These are phyloP conservation scores for Scortechinia acanthostroma DNA, from an alignment of 2,329 filamentous ascomycete genomes.

Conservation along the genomic window DNA sequence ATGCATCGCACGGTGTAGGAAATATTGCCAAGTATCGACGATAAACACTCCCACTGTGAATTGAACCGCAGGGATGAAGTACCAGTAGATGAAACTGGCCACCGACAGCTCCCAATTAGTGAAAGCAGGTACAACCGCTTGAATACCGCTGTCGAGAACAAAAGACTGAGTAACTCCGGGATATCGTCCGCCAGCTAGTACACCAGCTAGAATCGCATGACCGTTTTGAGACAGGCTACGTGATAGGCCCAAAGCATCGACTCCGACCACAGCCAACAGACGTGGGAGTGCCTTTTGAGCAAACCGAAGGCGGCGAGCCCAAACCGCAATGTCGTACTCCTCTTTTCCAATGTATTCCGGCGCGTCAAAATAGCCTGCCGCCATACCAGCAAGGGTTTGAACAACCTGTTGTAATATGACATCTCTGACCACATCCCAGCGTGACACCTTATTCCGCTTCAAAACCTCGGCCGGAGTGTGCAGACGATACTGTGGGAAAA, in stretches of 20 bases:
- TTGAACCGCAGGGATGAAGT: slow-evolving; percentile 47
- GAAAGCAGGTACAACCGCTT: background rate
- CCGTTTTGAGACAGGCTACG: background rate
- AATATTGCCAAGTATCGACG: slow-evolving; percentile 68
- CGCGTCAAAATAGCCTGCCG: slow-evolving; percentile 2
- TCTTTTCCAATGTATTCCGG: background rate
- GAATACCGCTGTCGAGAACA: background rate
- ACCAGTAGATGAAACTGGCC: slow-evolving; percentile 50
- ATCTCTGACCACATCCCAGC: slow-evolving; percentile 5
- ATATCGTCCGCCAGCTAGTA: background rate
- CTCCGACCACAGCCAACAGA: background rate
- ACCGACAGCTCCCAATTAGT: background rate
- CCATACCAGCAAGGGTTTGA: slow-evolving; percentile 4
- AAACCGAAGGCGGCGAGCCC: background rate
- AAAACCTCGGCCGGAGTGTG: slow-evolving; percentile 6
- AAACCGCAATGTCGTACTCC: slow-evolving; percentile 1
- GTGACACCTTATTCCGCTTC: slow-evolving; percentile 5
- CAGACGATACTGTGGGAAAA: slow-evolving; percentile 6
- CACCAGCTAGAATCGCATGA: background rate
- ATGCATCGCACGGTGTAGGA: slow-evolving; percentile 64
- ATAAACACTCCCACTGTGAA: slow-evolving; percentile 49
- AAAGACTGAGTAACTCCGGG: background rate
- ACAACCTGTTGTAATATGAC: slow-evolving; percentile 6
- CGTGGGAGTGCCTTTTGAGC: background rate
- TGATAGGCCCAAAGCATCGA: background rate